Evolutionary conservation across 495 filamentous ascomycete species (phyloP).

Genomic region (Aspergillus asperescens): DNA sequence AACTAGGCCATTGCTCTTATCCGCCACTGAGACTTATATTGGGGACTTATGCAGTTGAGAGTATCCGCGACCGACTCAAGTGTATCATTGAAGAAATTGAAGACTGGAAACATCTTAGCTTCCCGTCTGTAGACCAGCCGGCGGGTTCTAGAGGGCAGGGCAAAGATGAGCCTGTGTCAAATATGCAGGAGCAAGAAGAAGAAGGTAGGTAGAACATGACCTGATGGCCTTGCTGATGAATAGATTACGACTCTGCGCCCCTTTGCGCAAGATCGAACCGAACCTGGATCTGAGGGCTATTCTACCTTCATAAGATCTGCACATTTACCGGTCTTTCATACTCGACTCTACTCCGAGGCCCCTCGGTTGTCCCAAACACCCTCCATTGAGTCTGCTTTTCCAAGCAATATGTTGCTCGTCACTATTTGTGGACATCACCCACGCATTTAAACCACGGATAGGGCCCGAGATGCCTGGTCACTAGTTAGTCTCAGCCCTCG

Average conservation of each 20-base stretch:
- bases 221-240: background rate
- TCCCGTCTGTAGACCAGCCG: slow-evolving; percentile 31
- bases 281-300: background rate
- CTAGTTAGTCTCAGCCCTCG: no score
- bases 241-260: background rate
- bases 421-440: no score
- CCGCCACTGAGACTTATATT: slow-evolving; percentile 80
- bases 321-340: no score
- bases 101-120: slow-evolving; percentile 81
- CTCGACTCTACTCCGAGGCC: background rate
- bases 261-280: background rate
- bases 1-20: slow-evolving; percentile 86
- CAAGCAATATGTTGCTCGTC: background rate
- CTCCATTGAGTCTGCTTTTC: background rate
- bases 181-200: slow-evolving; percentile 1
- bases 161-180: background rate
- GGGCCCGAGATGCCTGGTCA: no score
- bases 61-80: slow-evolving; percentile 80
- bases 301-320: background rate
- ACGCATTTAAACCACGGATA: no score
- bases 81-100: slow-evolving; percentile 93
- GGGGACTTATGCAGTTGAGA: slow-evolving; percentile 92
- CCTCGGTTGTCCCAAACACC: background rate
- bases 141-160: background rate
- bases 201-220: background rate